Evolutionary conservation across 106 monocot genomes (phyloP), one percentile per base, ranked within the genome.

Genomic region (Iris macrosiphon): DNA sequence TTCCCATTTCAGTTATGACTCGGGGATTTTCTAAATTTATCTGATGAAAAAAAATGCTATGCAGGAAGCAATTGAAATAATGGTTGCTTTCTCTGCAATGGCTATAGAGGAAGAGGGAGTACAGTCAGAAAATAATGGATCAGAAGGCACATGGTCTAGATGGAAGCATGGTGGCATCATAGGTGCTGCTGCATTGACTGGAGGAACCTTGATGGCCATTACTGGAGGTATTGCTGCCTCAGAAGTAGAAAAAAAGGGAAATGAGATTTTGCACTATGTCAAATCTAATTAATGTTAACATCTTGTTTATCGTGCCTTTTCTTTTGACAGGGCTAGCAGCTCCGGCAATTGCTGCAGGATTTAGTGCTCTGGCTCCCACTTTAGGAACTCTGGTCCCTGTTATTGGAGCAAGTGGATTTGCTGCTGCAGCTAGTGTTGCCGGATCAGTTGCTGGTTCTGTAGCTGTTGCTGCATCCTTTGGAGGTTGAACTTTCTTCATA

Each of bases 261-360:
- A 27, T 27, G 8, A 40, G 43, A 24, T 29, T 42, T 64, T 40
- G 15, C 12, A 58, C 14, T 16, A 15, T 34, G 0, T 33, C 20
- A 20, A 32, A 33, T 37, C 14, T 50, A 24, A 15, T 24, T 40
- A 45, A 18, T 19, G 17, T 30, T 35, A 16, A 39, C 16, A 35
- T 57, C 39, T 31, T 28, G 31, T 46, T 16, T 20, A 16, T 25
- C 17, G 35, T 35, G 41, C 28, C 28, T 25, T 57, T 45, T 22
- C 15, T 4, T 33, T 52, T 22, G 44, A 62, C 77, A 92, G 92
- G 92, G 20, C 64, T 92, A 33, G 92, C 92, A 61, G 92, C 92
- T 58, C 92, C 92, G 62, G 92, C 92, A 66, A 92, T 92, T 68
- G 92, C 92, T 79, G 87, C 92, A 24, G 92, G 92, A 8, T 78